A percentile compares a stretch with the other conserved stretches of the same genome.
Conservation (phyloP, 352 stramenopile species). For the Pythium oligandrum region DNA sequence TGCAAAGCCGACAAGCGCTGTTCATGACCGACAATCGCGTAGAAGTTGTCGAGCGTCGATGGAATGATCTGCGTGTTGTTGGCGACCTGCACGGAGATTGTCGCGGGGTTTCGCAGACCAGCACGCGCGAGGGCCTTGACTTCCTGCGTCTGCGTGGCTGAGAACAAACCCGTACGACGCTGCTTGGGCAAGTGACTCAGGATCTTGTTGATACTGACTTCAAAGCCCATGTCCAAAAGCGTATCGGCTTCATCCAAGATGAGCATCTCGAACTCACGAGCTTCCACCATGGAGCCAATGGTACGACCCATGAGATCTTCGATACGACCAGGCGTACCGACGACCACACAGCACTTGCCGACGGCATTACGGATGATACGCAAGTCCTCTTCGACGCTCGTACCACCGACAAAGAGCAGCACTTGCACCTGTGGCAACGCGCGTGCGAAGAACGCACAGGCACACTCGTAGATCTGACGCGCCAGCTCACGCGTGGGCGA, state of each 20-base stretch:
- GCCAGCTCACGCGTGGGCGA: constrained; percentile 89
- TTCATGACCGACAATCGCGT: constrained; percentile 91
- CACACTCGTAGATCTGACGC: constrained; percentile 78
- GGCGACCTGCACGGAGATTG: constrained; percentile 95
- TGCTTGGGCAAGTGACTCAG: constrained; percentile 95
- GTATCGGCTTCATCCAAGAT: constrained; percentile 99
- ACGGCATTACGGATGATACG: constrained; percentile 48
- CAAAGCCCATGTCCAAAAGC: constrained; percentile 97
- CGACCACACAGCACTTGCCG: constrained; percentile 68
- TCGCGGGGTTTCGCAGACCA: constrained; percentile 97
- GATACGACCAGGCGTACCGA: constrained; percentile 80
- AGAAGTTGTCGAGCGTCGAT: constrained; percentile 92
- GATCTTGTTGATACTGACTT: constrained; percentile 95
- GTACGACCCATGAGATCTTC: constrained; percentile 87
- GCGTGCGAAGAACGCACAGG: constrained; percentile 50
- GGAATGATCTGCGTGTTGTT: constrained; percentile 78
- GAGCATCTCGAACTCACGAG: constrained; percentile 94
- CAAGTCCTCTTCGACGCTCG: constrained; percentile 83
- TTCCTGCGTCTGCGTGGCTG: constrained; percentile 91
- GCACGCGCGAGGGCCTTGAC: constrained; percentile 94
- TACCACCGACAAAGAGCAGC: constrained; percentile 89
- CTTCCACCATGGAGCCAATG: constrained; percentile 72
- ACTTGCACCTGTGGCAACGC: constrained; percentile 65
- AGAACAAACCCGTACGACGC: constrained; percentile 92
- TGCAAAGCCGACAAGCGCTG: constrained; percentile 92